Percentiles rank a stretch among this genome's conserved stretches.
Conservation (phyloP, 2,329 filamentous ascomycete genomes). For the Fusarium sambucinum region DNA sequence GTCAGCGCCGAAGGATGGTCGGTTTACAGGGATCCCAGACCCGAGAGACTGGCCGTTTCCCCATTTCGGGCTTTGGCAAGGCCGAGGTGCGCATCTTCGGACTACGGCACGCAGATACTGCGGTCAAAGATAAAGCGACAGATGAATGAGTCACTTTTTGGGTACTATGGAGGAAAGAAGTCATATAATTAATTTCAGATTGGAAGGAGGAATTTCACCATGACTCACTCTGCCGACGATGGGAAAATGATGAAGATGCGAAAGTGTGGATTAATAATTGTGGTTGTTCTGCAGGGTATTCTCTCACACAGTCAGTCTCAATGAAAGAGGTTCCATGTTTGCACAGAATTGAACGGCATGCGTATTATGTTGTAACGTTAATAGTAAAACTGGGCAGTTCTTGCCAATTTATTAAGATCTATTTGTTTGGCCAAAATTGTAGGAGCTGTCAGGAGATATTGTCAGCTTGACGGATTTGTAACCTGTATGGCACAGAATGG, state of each 20-base stretch:
- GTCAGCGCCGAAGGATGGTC: neutral
- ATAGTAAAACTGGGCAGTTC: neutral
- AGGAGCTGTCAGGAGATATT: slow-evolving; percentile 11
- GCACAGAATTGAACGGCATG: accelerated
- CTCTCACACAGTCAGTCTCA: neutral
- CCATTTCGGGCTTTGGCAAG: slow-evolving; percentile 5
- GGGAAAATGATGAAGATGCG: neutral
- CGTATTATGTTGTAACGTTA: neutral
- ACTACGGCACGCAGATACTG: neutral
- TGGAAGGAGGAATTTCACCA: neutral
- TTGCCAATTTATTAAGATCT: neutral
- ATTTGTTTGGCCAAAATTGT: neutral
- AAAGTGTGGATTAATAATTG: neutral
- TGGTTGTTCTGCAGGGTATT: neutral
- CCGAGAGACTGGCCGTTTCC: neutral
- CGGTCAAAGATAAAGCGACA: neutral
- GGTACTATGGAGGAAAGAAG: neutral
- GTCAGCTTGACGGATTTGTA: slow-evolving; percentile 29
- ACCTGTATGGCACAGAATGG: neutral
- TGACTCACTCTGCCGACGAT: slow-evolving; percentile 14
- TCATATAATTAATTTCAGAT: neutral
- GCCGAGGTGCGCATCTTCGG: slow-evolving; percentile 14
- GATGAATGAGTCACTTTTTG: slow-evolving; percentile 13
- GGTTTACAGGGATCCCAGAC: neutral
- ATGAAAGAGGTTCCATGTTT: neutral